Evolutionary conservation across 2,329 filamentous ascomycete species (phyloP).

Genomic region (Aspergillus sergii): DNA sequence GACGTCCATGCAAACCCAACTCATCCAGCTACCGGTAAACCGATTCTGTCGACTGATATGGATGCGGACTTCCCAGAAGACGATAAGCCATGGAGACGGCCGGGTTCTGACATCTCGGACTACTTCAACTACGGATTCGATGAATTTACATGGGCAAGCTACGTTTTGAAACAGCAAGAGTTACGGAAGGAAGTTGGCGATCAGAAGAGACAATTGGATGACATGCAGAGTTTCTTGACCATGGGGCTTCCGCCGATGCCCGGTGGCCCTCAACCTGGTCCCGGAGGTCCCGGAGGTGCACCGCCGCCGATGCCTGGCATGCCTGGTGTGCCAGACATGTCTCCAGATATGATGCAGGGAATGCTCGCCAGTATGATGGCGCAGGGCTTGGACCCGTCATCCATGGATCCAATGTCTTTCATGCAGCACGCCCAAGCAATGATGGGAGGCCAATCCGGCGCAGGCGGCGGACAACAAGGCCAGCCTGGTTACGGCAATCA

Average conservation of each 20-base stretch:
- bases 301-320: constrained; percentile 39
- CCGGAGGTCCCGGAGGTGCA: constrained; percentile 30
- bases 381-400: constrained; percentile 55
- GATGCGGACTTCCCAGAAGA: constrained; percentile 73
- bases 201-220: constrained; percentile 71
- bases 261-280: constrained; percentile 33
- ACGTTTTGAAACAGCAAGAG: constrained; percentile 83
- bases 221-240: constrained; percentile 63
- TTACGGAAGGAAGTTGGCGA: constrained; percentile 76
- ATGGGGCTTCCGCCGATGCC: constrained; percentile 53
- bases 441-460: constrained; percentile 48
- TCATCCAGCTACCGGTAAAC: constrained; percentile 73
- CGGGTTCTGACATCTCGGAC: constrained; percentile 90
- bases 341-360: constrained; percentile 60
- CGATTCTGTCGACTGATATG: constrained; percentile 78
- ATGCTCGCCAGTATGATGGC: constrained; percentile 60
- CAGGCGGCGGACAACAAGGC: constrained; percentile 36
- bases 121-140: constrained; percentile 99
- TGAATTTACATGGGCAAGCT: constrained; percentile 96
- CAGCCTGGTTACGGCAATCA: constrained; percentile 41
- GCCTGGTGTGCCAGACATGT: constrained; percentile 54
- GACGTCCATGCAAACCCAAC: constrained; percentile 82
- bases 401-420: constrained; percentile 58
- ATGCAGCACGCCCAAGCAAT: constrained; percentile 57
- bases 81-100: constrained; percentile 92